phyloP scores from a whole-genome alignment of 495 filamentous ascomycete genomes.

The Cetradonia linearis region DNA sequence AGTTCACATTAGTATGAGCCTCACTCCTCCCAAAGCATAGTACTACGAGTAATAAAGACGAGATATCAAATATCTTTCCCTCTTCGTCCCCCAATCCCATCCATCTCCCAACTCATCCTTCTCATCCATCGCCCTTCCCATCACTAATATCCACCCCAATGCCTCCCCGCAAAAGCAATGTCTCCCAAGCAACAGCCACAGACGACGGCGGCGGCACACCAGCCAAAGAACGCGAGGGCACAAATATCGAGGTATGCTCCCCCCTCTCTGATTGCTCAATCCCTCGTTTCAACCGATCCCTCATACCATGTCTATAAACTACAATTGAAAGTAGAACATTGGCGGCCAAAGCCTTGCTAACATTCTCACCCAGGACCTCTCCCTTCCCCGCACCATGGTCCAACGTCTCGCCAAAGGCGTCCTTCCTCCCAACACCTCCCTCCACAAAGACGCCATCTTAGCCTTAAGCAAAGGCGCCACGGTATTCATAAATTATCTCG shows the following conservation, averaged over 20 bases:
- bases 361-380: slow-evolving; percentile 63
- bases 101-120: background rate
- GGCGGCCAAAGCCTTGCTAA: background rate
- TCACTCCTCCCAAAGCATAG: background rate
- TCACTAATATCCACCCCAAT: slow-evolving; percentile 16
- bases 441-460: slow-evolving; percentile 84
- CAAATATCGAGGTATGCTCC: slow-evolving; percentile 30
- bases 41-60: background rate
- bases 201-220: slow-evolving; percentile 17
- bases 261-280: background rate
- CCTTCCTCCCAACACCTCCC: slow-evolving; percentile 89
- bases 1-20: background rate
- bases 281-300: background rate
- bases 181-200: slow-evolving; percentile 24
- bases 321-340: background rate
- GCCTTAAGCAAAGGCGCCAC: slow-evolving; percentile 90
- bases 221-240: slow-evolving; percentile 26
- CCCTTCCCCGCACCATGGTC: slow-evolving; percentile 86
- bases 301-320: no score
- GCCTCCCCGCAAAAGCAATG: slow-evolving; percentile 26
- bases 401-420: slow-evolving; percentile 88
- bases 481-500: slow-evolving; percentile 86
- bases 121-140: background rate
- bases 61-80: background rate
- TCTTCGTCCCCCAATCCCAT: background rate